Percentiles rank a stretch among this genome's conserved stretches.
These are phyloP conservation scores for Fusarium falciforme DNA, from an alignment of 2,329 filamentous ascomycete genomes.

Conservation along the genomic window DNA sequence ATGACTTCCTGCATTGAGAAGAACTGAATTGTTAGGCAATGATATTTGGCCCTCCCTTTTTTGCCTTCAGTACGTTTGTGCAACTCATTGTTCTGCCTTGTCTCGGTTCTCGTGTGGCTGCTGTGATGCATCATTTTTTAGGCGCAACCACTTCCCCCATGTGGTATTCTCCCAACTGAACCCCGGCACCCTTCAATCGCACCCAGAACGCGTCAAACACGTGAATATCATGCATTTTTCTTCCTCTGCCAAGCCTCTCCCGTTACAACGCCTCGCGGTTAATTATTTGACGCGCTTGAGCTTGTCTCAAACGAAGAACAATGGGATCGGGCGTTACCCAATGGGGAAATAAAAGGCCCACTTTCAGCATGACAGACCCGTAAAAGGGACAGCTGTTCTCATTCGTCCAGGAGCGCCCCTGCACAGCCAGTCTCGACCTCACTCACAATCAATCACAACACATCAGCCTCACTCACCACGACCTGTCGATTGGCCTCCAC, in stretches of 20 bases:
- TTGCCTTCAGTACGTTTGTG: background rate
- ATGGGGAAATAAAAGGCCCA: background rate
- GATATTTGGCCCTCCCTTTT: background rate
- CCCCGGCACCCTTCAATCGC: background rate
- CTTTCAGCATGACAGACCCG: conserved; percentile 7
- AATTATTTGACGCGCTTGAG: background rate
- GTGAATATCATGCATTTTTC: background rate
- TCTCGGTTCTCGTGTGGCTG: background rate
- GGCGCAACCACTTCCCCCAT: background rate
- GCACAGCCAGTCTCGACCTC: conserved; percentile 32
- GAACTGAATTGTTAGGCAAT: background rate
- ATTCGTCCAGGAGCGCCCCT: conserved; percentile 26
- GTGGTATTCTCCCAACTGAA: background rate
- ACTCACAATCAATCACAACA: background rate
- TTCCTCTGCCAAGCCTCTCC: background rate
- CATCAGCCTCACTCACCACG: background rate
- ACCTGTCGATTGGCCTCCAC: background rate
- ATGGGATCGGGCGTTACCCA: background rate
- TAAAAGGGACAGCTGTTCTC: conserved; percentile 37
- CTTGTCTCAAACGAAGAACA: background rate
- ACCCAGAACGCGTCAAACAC: background rate
- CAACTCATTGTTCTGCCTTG: background rate
- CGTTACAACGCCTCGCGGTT: background rate
- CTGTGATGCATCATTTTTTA: background rate
- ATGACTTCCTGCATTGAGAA: background rate